Conservation (phyloP, 1,284 basidiomycete genomes). For the Sanguinoderma infundibulare region DNA sequence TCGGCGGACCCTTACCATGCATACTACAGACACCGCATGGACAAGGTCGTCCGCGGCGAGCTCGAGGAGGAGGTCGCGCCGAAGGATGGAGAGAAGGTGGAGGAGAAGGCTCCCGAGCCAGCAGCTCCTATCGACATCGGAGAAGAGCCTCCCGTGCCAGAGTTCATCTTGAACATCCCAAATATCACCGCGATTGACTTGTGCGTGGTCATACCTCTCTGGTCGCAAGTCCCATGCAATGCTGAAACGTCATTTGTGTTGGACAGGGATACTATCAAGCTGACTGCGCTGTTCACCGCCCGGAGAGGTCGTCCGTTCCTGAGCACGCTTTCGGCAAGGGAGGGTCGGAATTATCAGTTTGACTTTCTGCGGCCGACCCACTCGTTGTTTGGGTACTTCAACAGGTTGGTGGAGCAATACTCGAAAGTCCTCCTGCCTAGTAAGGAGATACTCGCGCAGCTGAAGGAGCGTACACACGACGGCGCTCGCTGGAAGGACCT, state of each 20-base stretch:
- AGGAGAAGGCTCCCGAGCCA: conserved; percentile 38
- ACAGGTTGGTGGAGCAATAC: conserved; percentile 96
- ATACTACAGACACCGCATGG: conserved; percentile 92
- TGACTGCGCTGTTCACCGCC: conserved; percentile 96
- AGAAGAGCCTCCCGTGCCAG: conserved; percentile 81
- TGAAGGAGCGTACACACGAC: conserved; percentile 67
- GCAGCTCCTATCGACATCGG: conserved; percentile 55
- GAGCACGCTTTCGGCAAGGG: conserved; percentile 81
- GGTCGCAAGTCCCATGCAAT: neutral
- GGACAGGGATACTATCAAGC: conserved; percentile 83
- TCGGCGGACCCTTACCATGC: conserved; percentile 95
- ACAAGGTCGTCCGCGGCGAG: conserved; percentile 78
- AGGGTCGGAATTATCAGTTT: conserved; percentile 97
- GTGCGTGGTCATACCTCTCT: conserved; percentile 52
- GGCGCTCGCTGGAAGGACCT: conserved; percentile 78
- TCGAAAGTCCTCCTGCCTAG: conserved; percentile 88
- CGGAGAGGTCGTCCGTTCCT: conserved; percentile 90
- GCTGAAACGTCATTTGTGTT: conserved; percentile 24
- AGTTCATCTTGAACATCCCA: conserved; percentile 90
- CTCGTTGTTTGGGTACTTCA: conserved; percentile 96
- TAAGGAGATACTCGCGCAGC: conserved; percentile 71
- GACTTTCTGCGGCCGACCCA: conserved; percentile 96
- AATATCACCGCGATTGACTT: conserved; percentile 91
- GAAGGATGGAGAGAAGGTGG: conserved; percentile 42
- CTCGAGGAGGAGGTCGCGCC: conserved; percentile 62